These are phyloP conservation scores for Leishmania martiniquensis DNA, from an alignment of 208 protist species.

Conservation along the genomic window DNA sequence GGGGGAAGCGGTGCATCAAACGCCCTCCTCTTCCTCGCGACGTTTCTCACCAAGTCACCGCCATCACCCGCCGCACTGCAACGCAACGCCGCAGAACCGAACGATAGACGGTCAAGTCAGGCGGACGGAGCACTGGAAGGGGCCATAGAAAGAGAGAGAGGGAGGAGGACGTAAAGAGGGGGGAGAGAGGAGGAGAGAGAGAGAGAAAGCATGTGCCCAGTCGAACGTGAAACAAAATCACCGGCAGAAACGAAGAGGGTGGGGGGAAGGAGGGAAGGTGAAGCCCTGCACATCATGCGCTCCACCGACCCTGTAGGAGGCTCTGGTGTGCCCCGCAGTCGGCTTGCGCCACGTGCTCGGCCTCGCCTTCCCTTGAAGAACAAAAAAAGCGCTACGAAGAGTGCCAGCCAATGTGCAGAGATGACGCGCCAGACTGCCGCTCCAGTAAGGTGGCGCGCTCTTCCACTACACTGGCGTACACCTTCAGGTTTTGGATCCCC, in stretches of 20 bases:
- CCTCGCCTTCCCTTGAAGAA: not conserved
- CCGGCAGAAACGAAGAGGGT: not conserved
- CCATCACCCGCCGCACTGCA: too few relatives aligned
- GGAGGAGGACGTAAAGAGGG: not conserved
- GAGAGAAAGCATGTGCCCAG: too few relatives aligned
- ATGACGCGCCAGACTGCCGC: not conserved
- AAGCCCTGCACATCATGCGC: not conserved
- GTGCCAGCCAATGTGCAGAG: not conserved
- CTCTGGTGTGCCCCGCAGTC: not conserved
- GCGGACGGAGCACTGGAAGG: too few relatives aligned
- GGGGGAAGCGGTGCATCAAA: not conserved
- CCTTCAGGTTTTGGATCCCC: conserved; percentile 6
- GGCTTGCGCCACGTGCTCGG: not conserved
- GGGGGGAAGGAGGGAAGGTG: not conserved
- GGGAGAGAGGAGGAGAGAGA: not conserved
- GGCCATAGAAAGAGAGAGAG: not conserved
- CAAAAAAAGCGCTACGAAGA: not conserved
- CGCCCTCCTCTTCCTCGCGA: not conserved
- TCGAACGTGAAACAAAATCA: too few relatives aligned
- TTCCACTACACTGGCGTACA: conserved; percentile 12
- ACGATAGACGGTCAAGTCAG: too few relatives aligned
- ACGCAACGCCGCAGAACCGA: too few relatives aligned
- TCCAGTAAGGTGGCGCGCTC: conserved; percentile 10
- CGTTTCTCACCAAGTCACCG: not conserved
- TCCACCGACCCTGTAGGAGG: not conserved